A percentile compares a stretch with the other conserved stretches of the same genome.
Evolutionary conservation across 2,329 filamentous ascomycete genomes (phyloP).

Genomic region (Fusarium scirpi): DNA sequence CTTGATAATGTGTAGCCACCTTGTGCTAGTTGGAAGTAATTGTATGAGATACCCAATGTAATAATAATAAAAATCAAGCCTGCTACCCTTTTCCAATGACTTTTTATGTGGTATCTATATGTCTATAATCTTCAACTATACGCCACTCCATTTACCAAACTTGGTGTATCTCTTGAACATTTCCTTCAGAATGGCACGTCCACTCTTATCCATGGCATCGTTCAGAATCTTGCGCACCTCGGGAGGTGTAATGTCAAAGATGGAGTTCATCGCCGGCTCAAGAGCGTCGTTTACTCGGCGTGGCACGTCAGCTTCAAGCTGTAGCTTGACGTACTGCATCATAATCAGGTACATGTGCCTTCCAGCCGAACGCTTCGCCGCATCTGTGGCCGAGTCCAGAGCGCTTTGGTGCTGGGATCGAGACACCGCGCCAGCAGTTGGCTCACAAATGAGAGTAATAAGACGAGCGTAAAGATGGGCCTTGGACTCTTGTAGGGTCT

Average conservation of each 20-base stretch:
- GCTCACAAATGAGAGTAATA: constrained; percentile 70
- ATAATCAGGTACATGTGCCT: constrained; percentile 72
- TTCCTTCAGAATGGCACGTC: constrained; percentile 68
- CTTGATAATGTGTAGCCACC: constrained; percentile 2
- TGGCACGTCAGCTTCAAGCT: constrained; percentile 67
- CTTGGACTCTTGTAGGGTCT: constrained; percentile 55
- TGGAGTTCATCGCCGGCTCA: constrained; percentile 68
- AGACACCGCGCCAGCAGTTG: constrained; percentile 66
- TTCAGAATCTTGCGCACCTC: constrained; percentile 68
- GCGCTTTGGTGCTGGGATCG: constrained; percentile 57
- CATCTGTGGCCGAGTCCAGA: constrained; percentile 71
- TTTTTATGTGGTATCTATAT: constrained; percentile 37
- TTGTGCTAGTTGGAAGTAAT: background rate
- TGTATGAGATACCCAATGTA: constrained; percentile 37
- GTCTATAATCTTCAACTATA: constrained; percentile 52
- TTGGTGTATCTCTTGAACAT: constrained; percentile 70
- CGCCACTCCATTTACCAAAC: constrained; percentile 74
- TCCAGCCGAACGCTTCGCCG: constrained; percentile 70
- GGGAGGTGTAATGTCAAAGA: constrained; percentile 68
- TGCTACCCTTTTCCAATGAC: constrained; percentile 15
- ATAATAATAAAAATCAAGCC: constrained; percentile 26
- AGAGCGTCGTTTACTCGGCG: constrained; percentile 66
- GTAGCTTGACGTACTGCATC: constrained; percentile 70
- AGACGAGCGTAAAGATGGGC: constrained; percentile 67
- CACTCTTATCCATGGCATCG: constrained; percentile 69